A percentile compares a stretch with the other conserved stretches of the same genome.
Conservation (phyloP, 805 yeast species). For the Ogataea angusta region DNA sequence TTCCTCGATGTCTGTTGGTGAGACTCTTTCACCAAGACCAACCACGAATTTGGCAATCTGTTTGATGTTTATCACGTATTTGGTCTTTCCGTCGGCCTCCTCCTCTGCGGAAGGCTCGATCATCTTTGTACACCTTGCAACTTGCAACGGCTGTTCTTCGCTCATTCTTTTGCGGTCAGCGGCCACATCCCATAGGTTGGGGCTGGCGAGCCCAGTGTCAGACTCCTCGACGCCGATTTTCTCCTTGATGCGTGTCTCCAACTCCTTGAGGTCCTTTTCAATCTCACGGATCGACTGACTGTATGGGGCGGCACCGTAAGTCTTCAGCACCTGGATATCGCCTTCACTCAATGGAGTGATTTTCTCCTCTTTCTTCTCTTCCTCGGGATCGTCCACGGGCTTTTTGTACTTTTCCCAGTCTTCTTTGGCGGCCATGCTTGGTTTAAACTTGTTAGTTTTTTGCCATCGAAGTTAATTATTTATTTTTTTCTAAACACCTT, state of each 20-base stretch:
- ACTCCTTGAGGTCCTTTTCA: conserved; percentile 80
- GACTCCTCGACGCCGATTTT: conserved; percentile 92
- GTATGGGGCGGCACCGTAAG: conserved; percentile 98
- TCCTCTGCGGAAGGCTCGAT: conserved; percentile 56
- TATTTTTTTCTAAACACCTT: conserved; percentile 4
- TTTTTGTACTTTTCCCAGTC: conserved; percentile 98
- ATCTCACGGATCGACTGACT: conserved; percentile 74
- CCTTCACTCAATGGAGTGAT: conserved; percentile 89
- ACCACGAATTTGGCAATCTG: conserved; percentile 98
- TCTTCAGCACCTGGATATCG: conserved; percentile 94
- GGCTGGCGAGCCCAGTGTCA: conserved; percentile 97
- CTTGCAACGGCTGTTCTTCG: conserved; percentile 95
- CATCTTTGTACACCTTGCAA: conserved; percentile 97
- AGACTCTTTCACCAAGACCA: conserved; percentile 91
- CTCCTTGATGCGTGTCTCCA: conserved; percentile 87
- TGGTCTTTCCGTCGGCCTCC: conserved; percentile 69
- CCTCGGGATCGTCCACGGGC: conserved; percentile 64
- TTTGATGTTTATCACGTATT: conserved; percentile 93
- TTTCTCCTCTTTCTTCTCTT: conserved; percentile 59
- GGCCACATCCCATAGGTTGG: conserved; percentile 95
- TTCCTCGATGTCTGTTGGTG: conserved; percentile 98
- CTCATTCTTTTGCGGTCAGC: conserved; percentile 93
- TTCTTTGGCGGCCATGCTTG: conserved; percentile 86
- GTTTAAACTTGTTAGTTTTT: conserved; percentile 8
- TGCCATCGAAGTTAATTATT: conserved; percentile 18